These are phyloP conservation scores for Aspergillus baeticus DNA, from an alignment of 495 filamentous ascomycete species.

Conservation along the genomic window DNA sequence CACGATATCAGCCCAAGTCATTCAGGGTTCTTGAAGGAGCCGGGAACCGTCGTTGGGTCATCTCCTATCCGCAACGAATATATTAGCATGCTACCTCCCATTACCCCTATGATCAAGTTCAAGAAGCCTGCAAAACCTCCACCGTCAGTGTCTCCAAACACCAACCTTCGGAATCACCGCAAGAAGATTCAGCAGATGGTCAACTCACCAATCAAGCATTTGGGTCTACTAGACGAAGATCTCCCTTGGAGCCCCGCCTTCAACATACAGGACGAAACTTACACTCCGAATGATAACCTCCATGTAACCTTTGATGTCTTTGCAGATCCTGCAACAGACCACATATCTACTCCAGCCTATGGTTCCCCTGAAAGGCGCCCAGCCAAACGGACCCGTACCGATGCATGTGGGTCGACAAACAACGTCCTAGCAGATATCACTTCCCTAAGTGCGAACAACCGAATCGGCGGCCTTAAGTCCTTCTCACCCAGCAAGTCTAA, in stretches of 20 bases:
- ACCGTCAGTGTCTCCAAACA: constrained; percentile 88
- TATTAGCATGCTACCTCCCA: constrained; percentile 65
- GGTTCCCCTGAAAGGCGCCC: constrained; percentile 78
- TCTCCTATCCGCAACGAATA: constrained; percentile 59
- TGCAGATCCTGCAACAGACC: constrained; percentile 55
- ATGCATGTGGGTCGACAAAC: constrained; percentile 43
- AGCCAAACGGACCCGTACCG: constrained; percentile 58
- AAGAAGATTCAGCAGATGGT: constrained; percentile 83
- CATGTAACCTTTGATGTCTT: constrained; percentile 68
- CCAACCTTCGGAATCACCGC: constrained; percentile 89
- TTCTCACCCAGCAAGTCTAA: constrained; percentile 33
- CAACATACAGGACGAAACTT: constrained; percentile 58
- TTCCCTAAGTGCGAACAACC: constrained; percentile 47
- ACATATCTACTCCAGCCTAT: constrained; percentile 51
- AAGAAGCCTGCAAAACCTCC: constrained; percentile 79
- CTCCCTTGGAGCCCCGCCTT: constrained; percentile 79
- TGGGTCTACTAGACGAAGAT: constrained; percentile 61
- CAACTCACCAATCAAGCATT: constrained; percentile 77
- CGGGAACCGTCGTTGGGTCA: constrained; percentile 49
- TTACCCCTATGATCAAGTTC: constrained; percentile 86
- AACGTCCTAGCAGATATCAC: constrained; percentile 69
- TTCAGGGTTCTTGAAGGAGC: constrained; percentile 45
- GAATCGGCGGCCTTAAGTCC: constrained; percentile 34
- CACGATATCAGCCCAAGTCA: constrained; percentile 83
- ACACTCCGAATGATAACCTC: constrained; percentile 47